These are phyloP conservation scores for Penicillium argentinense DNA, from an alignment of 495 filamentous ascomycete species.

Conservation along the genomic window DNA sequence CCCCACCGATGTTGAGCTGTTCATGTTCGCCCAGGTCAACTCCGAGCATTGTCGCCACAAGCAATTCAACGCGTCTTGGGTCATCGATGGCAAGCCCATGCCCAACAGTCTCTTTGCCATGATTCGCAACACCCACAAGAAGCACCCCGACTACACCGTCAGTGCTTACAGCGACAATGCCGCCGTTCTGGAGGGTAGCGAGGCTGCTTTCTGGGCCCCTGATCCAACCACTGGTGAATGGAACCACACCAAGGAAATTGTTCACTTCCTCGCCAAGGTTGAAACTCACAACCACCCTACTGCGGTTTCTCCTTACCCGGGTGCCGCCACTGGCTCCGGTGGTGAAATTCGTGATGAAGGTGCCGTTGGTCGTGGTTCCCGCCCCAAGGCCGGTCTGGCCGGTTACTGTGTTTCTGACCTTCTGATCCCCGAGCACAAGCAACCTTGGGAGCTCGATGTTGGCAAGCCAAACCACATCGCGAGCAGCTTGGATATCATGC, in stretches of 20 bases:
- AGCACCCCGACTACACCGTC: constrained; percentile 73
- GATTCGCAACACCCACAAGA: constrained; percentile 91
- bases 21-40: constrained; percentile 97
- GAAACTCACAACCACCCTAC: constrained; percentile 99
- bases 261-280: constrained; percentile 91
- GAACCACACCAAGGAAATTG: constrained; percentile 79
- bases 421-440: constrained; percentile 73
- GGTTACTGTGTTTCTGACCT: constrained; percentile 96
- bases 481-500: constrained; percentile 92
- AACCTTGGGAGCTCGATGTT: constrained; percentile 89
- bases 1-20: constrained; percentile 90
- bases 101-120: constrained; percentile 81
- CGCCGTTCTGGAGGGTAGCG: constrained; percentile 78
- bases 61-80: constrained; percentile 96
- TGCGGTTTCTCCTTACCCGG: constrained; percentile 78
- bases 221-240: constrained; percentile 81
- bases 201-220: constrained; percentile 81
- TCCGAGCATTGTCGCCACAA: constrained; percentile 65
- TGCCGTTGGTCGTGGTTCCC: constrained; percentile 88
- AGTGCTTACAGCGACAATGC: constrained; percentile 98
- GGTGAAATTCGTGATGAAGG: constrained; percentile 96
- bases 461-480: constrained; percentile 91
- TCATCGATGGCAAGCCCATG: constrained; percentile 86
- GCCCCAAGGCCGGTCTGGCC: constrained; percentile 86
- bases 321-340: constrained; percentile 92